Percentiles rank a stretch among this genome's conserved stretches.
These are phyloP conservation scores for Microdochium nivale DNA, from an alignment of 2,329 filamentous ascomycete genomes.

Conservation along the genomic window DNA sequence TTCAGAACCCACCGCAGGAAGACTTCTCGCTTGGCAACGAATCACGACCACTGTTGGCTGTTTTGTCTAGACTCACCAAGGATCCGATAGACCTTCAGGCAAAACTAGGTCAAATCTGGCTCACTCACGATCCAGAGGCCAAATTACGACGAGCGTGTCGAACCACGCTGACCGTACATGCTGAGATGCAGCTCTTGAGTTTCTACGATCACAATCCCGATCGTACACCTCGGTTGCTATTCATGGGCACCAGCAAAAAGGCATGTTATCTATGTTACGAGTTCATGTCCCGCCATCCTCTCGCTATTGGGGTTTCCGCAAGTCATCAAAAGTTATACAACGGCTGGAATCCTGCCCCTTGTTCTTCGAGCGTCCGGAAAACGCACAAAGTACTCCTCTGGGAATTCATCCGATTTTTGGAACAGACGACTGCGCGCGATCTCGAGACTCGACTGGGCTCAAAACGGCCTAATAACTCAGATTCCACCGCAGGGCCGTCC, in stretches of 20 bases:
- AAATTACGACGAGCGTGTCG: slow-evolving; percentile 9
- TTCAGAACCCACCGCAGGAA: too few species aligned
- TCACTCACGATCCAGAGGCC: slow-evolving; percentile 8
- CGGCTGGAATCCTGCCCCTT: slow-evolving; percentile 9
- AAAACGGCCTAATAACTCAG: not conserved
- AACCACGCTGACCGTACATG: slow-evolving; percentile 11
- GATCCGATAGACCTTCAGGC: not conserved
- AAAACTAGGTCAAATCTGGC: slow-evolving; percentile 7
- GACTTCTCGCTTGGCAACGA: too few species aligned
- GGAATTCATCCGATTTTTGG: not conserved
- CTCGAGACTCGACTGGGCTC: not conserved
- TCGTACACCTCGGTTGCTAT: slow-evolving; percentile 8
- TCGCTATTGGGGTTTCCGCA: slow-evolving; percentile 9
- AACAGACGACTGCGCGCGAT: not conserved
- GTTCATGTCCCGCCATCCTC: slow-evolving; percentile 11
- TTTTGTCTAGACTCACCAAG: too few species aligned
- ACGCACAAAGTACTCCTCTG: not conserved
- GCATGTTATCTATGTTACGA: slow-evolving; percentile 14
- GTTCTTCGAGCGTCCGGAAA: not conserved
- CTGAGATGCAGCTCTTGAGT: slow-evolving; percentile 14
- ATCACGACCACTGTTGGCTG: too few species aligned
- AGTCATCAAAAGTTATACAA: slow-evolving; percentile 17
- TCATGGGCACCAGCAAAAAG: slow-evolving; percentile 18
- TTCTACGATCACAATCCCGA: slow-evolving; percentile 14
- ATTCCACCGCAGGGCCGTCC: too few species aligned